A percentile compares a stretch with the other conserved stretches of the same genome.
These are phyloP conservation scores for Chara braunii DNA, from an alignment of 139 green algal species.

Conservation along the genomic window DNA sequence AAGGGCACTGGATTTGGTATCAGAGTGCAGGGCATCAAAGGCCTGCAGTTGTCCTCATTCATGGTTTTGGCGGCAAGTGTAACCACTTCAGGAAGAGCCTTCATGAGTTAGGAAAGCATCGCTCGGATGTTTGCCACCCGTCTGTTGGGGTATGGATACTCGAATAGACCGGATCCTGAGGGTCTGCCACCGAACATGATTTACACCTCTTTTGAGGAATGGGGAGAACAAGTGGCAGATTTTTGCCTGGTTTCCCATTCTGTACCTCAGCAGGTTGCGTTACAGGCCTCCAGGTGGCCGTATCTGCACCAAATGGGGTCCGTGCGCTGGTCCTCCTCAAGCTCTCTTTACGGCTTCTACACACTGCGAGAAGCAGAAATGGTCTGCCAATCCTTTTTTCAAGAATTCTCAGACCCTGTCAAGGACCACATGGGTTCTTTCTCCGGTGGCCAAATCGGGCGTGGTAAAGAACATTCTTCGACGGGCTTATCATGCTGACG, in stretches of 20 bases:
- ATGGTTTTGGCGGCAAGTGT: constrained; percentile 92
- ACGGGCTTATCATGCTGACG: constrained; percentile 76
- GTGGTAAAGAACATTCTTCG: constrained; percentile 41
- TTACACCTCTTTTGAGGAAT: constrained; percentile 73
- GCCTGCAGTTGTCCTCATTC: constrained; percentile 60
- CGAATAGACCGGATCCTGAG: constrained; percentile 68
- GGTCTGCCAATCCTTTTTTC: constrained; percentile 44
- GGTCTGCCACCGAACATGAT: constrained; percentile 46
- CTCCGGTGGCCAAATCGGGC: constrained; percentile 56
- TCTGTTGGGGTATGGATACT: constrained; percentile 77
- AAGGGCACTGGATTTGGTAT: constrained; percentile 75
- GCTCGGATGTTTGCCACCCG: constrained; percentile 75
- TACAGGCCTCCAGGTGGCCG: constrained; percentile 56
- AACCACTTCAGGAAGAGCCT: constrained; percentile 74
- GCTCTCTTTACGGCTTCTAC: constrained; percentile 69
- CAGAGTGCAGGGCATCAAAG: constrained; percentile 46
- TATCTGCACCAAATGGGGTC: constrained; percentile 51
- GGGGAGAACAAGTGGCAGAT: constrained; percentile 60
- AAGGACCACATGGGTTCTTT: no score
- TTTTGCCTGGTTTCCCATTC: no score
- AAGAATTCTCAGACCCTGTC: no score
- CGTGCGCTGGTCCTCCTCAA: constrained; percentile 72
- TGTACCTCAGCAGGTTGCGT: no score
- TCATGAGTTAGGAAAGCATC: constrained; percentile 47
- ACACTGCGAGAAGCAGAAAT: constrained; percentile 54